A percentile compares a stretch with the other conserved stretches of the same genome.
These are phyloP conservation scores for Aspergillus cristatus DNA, from an alignment of 495 filamentous ascomycete genomes.

Conservation along the genomic window DNA sequence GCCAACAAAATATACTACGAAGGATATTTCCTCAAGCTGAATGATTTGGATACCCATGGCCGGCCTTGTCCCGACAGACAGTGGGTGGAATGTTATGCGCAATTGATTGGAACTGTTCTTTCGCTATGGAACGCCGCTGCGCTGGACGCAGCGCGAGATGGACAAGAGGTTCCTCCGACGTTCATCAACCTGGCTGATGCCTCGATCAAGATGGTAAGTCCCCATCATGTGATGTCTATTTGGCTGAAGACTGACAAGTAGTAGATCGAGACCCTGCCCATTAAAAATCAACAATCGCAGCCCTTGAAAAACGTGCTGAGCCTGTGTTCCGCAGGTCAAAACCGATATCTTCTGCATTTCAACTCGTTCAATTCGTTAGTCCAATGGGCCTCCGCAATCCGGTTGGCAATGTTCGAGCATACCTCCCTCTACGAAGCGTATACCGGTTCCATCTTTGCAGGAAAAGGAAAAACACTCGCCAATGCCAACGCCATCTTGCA, in stretches of 20 bases:
- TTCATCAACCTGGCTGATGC: conserved; percentile 97
- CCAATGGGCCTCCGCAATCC: conserved; percentile 93
- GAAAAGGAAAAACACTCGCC: conserved; percentile 82
- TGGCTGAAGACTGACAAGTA: neutral
- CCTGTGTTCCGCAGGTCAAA: conserved; percentile 88
- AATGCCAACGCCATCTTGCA: conserved; percentile 83
- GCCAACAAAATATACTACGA: conserved; percentile 95
- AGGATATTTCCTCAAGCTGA: conserved; percentile 92
- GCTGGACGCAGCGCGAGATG: conserved; percentile 75
- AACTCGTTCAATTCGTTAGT: conserved; percentile 87
- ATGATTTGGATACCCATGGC: conserved; percentile 84
- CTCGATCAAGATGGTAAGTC: conserved; percentile 85
- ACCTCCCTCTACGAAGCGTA: conserved; percentile 91
- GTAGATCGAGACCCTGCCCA: conserved; percentile 86
- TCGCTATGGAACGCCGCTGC: conserved; percentile 94
- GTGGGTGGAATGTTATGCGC: conserved; percentile 96
- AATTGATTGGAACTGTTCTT: conserved; percentile 87
- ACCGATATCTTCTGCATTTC: conserved; percentile 92
- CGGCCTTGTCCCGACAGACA: conserved; percentile 75
- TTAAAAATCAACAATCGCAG: conserved; percentile 60
- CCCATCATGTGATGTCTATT: neutral
- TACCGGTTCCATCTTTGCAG: conserved; percentile 89
- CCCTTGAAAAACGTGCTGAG: conserved; percentile 89
- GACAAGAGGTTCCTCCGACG: conserved; percentile 80
- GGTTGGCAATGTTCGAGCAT: conserved; percentile 92